Percentiles rank a stretch among this genome's conserved stretches.
phyloP scores from a whole-genome alignment of 441 rosid genomes.

The Pelargonium cotyledonis region DNA sequence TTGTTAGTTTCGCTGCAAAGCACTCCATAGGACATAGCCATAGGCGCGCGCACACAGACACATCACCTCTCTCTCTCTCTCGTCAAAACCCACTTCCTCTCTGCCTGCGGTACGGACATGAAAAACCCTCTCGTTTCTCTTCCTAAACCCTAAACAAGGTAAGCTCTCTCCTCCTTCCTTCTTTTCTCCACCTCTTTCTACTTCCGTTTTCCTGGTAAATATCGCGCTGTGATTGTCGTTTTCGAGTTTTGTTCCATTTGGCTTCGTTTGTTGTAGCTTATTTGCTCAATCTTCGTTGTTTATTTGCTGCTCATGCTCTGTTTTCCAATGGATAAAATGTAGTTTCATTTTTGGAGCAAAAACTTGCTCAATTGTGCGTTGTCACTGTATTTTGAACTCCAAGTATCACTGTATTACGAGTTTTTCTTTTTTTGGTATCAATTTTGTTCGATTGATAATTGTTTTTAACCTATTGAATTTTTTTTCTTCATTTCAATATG shows the following conservation, averaged over 20 bases:
- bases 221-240: background rate
- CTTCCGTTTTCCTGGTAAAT: background rate
- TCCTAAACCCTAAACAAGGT: background rate
- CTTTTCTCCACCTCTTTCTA: background rate
- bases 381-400: too few species aligned
- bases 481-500: background rate
- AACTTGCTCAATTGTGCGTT: too few species aligned
- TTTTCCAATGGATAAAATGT: background rate
- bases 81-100: background rate
- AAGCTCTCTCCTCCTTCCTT: background rate
- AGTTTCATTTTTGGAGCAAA: background rate
- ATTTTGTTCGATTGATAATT: too few species aligned
- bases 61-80: background rate
- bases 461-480: background rate
- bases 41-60: conserved; percentile 5
- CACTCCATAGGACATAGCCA: too few species aligned
- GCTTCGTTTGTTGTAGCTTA: background rate
- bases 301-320: background rate
- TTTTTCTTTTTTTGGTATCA: too few species aligned
- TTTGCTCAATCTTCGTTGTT: background rate
- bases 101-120: background rate
- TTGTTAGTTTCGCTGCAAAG: too few species aligned
- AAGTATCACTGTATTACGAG: too few species aligned
- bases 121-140: background rate
- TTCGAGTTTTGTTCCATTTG: background rate